Evolutionary conservation across 768 basidiomycete genomes (phyloP), one percentile per base, ranked within the genome.

Genomic region (Tricholoma terreum): DNA sequence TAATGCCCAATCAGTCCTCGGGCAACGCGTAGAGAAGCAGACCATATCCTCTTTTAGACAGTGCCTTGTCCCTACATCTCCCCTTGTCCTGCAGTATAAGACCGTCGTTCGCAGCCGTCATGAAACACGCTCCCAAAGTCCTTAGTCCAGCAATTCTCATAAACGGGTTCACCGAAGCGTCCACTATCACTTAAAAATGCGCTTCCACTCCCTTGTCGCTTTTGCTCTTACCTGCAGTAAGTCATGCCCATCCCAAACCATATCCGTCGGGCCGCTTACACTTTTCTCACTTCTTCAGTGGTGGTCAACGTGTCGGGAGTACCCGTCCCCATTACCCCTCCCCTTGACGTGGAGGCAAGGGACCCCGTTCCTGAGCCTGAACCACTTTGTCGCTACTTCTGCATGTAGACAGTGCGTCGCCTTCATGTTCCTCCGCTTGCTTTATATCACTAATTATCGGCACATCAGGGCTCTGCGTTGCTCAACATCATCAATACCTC

Each of bases 321-420:
- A 10, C 64, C 61, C 17, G 36, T 65, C 19, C 63, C 61, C 33
- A 50, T 59, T 24, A 34, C 59, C 9, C 61, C 59, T 36, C 57
- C 61, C 17, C 59, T 62, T 34, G 63, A 65, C 35, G 61, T 65
- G 30, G 61, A 57, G 43, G 61, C 61, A 43, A 40, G 52, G 31
- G 40, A 54, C 14, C 40, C 52, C 8, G 11, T 15, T 11, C 52
- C 52, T 14, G 24, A 53, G 38, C 52, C 52, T 17, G 22, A 38
- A 42, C 52, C 52, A 30, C 14, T 15, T 27, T 46, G 45, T 27
- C 45, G 22, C 14, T 27, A 10, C 11, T 15, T 8, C 8, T 49
- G 46, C 46, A 27, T 49, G 46, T 49, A 49, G 46, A 49, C 46
- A 9, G 46, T 49, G 27, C n/a, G 27, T 5, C n/a, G n/a, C 46